These are phyloP conservation scores for Hanseniaspora nectarophila DNA, from an alignment of 805 yeast species.

Conservation along the genomic window DNA sequence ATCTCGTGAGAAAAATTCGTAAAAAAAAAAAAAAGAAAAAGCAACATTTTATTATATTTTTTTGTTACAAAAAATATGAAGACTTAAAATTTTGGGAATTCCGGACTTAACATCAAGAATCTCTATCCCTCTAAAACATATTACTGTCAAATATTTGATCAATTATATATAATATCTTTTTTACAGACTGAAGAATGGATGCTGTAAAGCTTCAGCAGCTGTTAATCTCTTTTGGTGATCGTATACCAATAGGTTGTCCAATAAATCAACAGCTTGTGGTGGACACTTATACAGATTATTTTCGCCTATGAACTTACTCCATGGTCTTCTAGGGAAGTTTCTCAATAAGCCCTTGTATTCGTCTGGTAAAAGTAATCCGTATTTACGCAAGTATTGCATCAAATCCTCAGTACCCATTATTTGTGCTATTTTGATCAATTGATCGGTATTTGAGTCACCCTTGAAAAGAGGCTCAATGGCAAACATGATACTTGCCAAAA, in stretches of 20 bases:
- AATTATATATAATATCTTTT: too few species aligned
- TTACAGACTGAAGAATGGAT: slow-evolving; percentile 45
- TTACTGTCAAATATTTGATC: too few species aligned
- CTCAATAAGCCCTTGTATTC: slow-evolving; percentile 71
- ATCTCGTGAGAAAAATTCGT: too few species aligned
- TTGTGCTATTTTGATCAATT: slow-evolving; percentile 76
- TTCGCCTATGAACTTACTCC: slow-evolving; percentile 50
- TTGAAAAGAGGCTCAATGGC: slow-evolving; percentile 87
- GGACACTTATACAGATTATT: slow-evolving; percentile 41
- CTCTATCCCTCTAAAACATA: too few species aligned
- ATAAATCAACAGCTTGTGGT: slow-evolving; percentile 51
- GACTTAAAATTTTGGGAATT: too few species aligned
- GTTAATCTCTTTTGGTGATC: slow-evolving; percentile 84
- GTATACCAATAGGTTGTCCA: slow-evolving; percentile 61
- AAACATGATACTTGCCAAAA: slow-evolving; percentile 79
- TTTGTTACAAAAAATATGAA: neutral
- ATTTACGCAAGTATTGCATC: slow-evolving; percentile 52
- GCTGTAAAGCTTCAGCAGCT: slow-evolving; percentile 78
- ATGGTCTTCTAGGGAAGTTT: slow-evolving; percentile 52
- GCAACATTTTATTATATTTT: neutral
- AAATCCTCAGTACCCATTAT: slow-evolving; percentile 77
- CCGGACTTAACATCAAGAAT: too few species aligned
- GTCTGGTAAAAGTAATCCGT: slow-evolving; percentile 54
- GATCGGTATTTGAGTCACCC: slow-evolving; percentile 85
- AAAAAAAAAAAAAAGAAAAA: neutral